Conservation (phyloP, 2,329 filamentous ascomycete species). For the Hymenoscyphus fructigenus region DNA sequence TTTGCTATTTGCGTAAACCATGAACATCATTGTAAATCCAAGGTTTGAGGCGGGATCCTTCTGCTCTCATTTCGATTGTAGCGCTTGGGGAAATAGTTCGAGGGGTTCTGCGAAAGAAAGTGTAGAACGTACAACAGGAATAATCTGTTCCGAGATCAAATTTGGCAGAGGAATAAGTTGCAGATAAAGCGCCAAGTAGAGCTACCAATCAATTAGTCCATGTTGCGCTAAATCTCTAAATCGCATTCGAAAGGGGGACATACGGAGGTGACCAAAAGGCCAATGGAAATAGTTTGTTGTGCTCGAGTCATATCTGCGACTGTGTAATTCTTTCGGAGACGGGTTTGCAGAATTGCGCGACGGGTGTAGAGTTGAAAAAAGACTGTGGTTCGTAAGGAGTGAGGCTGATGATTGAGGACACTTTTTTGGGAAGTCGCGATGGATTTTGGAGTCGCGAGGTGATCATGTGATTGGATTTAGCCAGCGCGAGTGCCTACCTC, state of each 20-base stretch:
- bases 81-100: not conserved
- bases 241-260: conserved; percentile 20
- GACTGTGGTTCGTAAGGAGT: conserved; percentile 35
- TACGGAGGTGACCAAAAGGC: conserved; percentile 86
- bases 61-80: not conserved
- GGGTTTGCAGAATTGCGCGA: conserved; percentile 1
- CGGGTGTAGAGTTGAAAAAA: conserved; percentile 22
- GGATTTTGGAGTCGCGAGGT: conserved; percentile 14
- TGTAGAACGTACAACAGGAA: conserved; percentile 73
- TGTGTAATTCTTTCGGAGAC: conserved; percentile 1
- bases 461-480: conserved; percentile 9
- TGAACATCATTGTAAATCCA: not conserved
- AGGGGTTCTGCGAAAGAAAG: not conserved
- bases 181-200: conserved; percentile 86
- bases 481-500: too few species aligned
- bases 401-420: conserved; percentile 20
- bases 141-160: conserved; percentile 77
- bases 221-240: conserved; percentile 13
- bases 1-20: not conserved
- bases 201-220: conserved; percentile 48
- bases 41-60: not conserved
- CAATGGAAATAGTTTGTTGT: conserved; percentile 85
- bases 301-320: conserved; percentile 80
- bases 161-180: conserved; percentile 78
- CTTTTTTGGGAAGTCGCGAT: conserved; percentile 1